phyloP scores from a whole-genome alignment of 768 basidiomycete species.

The Chiua virens region DNA sequence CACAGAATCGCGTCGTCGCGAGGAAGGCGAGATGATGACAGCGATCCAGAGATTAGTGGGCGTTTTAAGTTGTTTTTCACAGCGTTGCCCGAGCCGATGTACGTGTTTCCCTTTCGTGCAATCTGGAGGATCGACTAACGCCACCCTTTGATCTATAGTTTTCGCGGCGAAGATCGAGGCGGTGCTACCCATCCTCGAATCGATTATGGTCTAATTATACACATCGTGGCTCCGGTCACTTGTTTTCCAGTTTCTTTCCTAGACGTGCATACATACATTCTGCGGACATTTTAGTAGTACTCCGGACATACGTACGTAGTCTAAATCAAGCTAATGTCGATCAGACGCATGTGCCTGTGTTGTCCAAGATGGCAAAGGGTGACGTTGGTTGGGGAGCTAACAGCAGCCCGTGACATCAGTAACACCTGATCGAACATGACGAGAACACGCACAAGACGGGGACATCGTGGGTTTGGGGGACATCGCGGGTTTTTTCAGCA shows the following conservation, averaged over 20 bases:
- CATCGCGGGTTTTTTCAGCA: conserved; percentile 20
- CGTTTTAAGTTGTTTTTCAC: conserved; percentile 16
- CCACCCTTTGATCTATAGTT: conserved; percentile 5
- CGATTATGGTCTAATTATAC: conserved; percentile 7
- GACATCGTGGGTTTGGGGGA: conserved; percentile 29
- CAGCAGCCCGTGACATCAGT: conserved; percentile 1
- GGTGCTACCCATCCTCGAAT: conserved; percentile 23
- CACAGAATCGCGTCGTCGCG: conserved; percentile 5
- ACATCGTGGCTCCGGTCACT: not conserved
- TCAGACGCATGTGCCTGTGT: conserved; percentile 16
- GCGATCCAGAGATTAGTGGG: conserved; percentile 19
- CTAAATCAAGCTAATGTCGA: too few species aligned
- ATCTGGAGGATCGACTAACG: not conserved
- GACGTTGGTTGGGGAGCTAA: conserved; percentile 26
- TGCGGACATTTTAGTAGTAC: too few species aligned
- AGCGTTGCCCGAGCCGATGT: conserved; percentile 20
- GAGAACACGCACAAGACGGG: conserved; percentile 19
- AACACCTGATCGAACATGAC: too few species aligned
- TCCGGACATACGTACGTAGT: too few species aligned
- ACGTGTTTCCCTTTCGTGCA: not conserved
- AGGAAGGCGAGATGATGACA: conserved; percentile 10
- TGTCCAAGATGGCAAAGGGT: conserved; percentile 27
- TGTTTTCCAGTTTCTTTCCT: not conserved
- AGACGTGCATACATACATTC: too few species aligned
- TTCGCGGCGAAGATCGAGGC: conserved; percentile 26